Evolutionary conservation across 495 filamentous ascomycete species (phyloP).

Genomic region (Penicillium egyptiacum): DNA sequence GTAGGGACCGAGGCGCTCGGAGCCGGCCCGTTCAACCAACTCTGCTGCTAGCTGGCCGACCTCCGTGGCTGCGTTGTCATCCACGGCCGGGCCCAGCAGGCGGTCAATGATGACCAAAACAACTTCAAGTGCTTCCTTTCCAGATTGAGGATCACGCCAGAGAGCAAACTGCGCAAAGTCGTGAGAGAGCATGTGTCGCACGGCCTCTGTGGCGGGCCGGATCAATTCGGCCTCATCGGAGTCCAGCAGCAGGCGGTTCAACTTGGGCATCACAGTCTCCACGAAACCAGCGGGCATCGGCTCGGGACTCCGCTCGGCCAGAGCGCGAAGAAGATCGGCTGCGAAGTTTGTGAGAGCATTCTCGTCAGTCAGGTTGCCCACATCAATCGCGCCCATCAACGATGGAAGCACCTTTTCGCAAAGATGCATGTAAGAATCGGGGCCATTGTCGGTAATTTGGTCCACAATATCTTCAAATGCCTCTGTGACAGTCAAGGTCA

Average conservation of each 20-base stretch:
- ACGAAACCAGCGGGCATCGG: conserved; percentile 88
- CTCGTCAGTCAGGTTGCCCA: conserved; percentile 80
- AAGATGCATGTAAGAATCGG: conserved; percentile 72
- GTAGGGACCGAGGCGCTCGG: conserved; percentile 84
- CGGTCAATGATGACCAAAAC: conserved; percentile 90
- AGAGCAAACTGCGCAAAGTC: conserved; percentile 83
- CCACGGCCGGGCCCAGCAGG: conserved; percentile 75
- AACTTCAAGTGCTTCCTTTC: conserved; percentile 83
- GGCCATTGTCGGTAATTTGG: conserved; percentile 60
- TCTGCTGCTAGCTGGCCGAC: conserved; percentile 93
- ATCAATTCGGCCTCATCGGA: conserved; percentile 83
- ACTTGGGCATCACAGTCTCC: conserved; percentile 78
- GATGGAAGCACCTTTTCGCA: conserved; percentile 86
- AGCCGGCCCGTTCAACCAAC: conserved; percentile 89
- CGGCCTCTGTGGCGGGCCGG: conserved; percentile 78
- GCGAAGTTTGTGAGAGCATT: conserved; percentile 81
- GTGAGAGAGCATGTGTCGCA: conserved; percentile 83
- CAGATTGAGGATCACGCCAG: conserved; percentile 69
- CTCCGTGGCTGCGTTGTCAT: conserved; percentile 91
- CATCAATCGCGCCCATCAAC: conserved; percentile 83
- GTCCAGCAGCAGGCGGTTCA: conserved; percentile 75
- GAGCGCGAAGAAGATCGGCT: conserved; percentile 75
- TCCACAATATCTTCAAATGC: conserved; percentile 84
- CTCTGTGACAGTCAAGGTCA: conserved; percentile 79
- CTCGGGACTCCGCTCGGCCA: conserved; percentile 75